phyloP scores from a whole-genome alignment of 805 yeast species.

The Monosporozyma siamensis region DNA sequence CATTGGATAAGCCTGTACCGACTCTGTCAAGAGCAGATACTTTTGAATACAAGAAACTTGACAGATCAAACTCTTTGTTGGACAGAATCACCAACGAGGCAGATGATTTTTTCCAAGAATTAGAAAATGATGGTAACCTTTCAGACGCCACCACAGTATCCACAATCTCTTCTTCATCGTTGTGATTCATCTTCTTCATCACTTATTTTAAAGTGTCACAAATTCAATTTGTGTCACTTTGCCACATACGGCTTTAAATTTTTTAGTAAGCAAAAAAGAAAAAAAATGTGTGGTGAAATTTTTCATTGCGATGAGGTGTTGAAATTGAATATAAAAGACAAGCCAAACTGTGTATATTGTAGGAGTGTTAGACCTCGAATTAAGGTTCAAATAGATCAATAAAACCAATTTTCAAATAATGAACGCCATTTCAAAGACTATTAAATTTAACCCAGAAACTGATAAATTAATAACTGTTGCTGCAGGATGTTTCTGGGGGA shows the following conservation, averaged over 20 bases:
- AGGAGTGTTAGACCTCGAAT: no score
- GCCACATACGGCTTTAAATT: no score
- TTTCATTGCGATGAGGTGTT: no score
- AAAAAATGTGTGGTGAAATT: no score
- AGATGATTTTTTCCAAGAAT: neutral
- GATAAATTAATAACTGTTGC: constrained; percentile 50
- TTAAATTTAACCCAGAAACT: constrained; percentile 35
- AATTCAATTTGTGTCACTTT: no score
- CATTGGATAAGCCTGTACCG: constrained; percentile 1
- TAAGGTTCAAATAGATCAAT: neutral
- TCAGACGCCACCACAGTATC: neutral
- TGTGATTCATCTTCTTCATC: no score
- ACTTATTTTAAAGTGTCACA: no score
- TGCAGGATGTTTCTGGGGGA: constrained; percentile 83
- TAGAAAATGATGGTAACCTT: neutral
- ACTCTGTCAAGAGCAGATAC: constrained; percentile 4
- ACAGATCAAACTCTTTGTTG: constrained; percentile 1
- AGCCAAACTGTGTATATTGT: no score
- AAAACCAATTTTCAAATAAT: constrained; percentile 15
- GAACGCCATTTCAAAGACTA: constrained; percentile 31
- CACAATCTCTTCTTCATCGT: no score
- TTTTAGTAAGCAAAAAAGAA: no score
- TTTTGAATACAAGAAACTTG: neutral
- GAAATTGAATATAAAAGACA: no score
- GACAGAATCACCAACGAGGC: constrained; percentile 2